Evolutionary conservation across 1,284 basidiomycete genomes (phyloP).

Genomic region (Exobasidium cylindrosporum): DNA sequence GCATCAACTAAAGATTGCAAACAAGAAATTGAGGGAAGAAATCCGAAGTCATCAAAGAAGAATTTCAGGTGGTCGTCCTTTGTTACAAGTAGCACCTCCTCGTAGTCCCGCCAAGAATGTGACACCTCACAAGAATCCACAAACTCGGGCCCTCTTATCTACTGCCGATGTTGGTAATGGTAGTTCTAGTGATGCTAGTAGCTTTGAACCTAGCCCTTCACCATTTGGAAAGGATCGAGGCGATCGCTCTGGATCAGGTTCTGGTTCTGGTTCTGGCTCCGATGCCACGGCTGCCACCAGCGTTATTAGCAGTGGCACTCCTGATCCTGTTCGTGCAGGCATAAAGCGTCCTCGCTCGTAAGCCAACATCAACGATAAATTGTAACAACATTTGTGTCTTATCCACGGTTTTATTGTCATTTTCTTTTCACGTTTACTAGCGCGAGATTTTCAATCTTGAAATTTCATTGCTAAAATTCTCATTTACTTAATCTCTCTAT

Average conservation of each 20-base stretch:
- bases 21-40: constrained; percentile 43
- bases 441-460: no score
- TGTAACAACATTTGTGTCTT: no score
- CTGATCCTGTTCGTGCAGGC: neutral
- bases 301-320: neutral
- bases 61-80: neutral
- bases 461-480: no score
- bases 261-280: constrained; percentile 4
- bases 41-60: constrained; percentile 27
- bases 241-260: neutral
- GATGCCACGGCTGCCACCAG: neutral
- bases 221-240: neutral
- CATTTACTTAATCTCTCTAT: no score
- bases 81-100: neutral
- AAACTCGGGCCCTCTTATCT: neutral
- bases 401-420: no score
- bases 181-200: neutral
- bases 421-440: no score
- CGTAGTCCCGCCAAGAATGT: neutral
- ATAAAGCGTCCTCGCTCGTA: neutral
- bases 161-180: neutral
- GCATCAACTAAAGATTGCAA: constrained; percentile 49
- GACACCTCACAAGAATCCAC: neutral
- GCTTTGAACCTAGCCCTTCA: neutral
- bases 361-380: no score